Percentiles rank a stretch among this genome's conserved stretches.
phyloP scores from a whole-genome alignment of 2,329 filamentous ascomycete species.

The Leptographium wingfieldii region DNA sequence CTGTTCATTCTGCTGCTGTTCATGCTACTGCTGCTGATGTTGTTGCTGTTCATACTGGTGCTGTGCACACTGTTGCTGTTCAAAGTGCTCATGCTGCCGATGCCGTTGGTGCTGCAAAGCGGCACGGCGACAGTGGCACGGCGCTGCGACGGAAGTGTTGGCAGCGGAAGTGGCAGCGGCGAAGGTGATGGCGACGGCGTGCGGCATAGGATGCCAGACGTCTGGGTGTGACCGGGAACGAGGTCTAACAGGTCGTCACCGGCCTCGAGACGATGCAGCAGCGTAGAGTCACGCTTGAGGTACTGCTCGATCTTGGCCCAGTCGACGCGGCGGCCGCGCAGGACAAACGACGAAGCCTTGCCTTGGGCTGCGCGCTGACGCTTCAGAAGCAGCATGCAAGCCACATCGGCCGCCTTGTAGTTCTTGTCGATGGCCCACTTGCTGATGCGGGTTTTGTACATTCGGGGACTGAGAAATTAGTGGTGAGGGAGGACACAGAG shows the following conservation, averaged over 20 bases:
- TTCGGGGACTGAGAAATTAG: slow-evolving; percentile 14
- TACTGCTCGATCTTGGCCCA: slow-evolving; percentile 18
- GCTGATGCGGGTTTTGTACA: slow-evolving; percentile 22
- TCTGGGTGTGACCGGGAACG: slow-evolving; percentile 7
- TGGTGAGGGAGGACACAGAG: neutral
- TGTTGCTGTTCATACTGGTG: neutral
- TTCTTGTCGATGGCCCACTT: slow-evolving; percentile 22
- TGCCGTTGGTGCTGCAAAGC: neutral
- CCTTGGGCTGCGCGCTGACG: slow-evolving; percentile 14
- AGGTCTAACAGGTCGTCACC: slow-evolving; percentile 10
- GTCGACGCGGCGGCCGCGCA: slow-evolving; percentile 17
- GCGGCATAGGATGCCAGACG: slow-evolving; percentile 14
- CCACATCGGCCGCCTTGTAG: slow-evolving; percentile 18
- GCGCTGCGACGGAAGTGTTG: neutral
- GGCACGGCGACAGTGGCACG: no score
- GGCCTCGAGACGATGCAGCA: slow-evolving; percentile 9
- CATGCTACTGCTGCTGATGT: neutral
- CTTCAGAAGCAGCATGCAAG: slow-evolving; percentile 15
- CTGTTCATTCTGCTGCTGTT: neutral
- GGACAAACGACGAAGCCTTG: slow-evolving; percentile 15
- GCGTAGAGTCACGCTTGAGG: slow-evolving; percentile 16
- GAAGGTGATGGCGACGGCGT: slow-evolving; percentile 11
- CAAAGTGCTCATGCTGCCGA: neutral
- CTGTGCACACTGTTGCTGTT: no score
- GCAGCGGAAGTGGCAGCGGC: neutral